Evolutionary conservation across 208 protist genomes (phyloP).

Genomic region (Tritrichomonas foetus): DNA sequence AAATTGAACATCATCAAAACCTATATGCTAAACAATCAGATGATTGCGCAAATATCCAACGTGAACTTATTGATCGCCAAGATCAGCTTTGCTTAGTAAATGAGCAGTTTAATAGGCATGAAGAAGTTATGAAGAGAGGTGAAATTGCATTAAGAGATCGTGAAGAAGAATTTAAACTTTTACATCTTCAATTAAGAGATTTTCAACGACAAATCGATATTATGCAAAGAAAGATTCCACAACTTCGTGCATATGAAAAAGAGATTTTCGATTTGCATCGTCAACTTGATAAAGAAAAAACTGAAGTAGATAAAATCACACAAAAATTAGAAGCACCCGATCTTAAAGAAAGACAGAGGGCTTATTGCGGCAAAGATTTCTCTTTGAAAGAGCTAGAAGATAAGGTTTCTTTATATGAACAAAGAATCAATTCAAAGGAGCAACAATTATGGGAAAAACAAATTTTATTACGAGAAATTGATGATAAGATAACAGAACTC

Average conservation of each 20-base stretch:
- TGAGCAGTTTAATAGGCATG: constrained; percentile 5
- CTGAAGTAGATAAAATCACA: not conserved
- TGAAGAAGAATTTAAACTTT: constrained; percentile 9
- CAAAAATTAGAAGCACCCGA: not conserved
- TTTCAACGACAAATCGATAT: not conserved
- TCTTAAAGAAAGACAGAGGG: not conserved
- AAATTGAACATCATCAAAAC: not conserved
- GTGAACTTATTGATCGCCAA: not conserved
- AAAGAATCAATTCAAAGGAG: not conserved
- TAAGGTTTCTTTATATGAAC: not conserved
- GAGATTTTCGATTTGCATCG: not conserved
- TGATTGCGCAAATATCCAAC: not conserved
- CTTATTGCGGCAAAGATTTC: not conserved
- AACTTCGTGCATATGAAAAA: constrained; percentile 7
- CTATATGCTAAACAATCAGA: not conserved
- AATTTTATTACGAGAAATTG: not conserved
- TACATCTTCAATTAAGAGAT: not conserved
- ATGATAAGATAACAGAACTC: not conserved
- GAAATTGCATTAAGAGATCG: constrained; percentile 11
- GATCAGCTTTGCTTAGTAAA: not conserved
- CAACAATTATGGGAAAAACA: constrained; percentile 33
- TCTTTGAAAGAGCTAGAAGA: not conserved
- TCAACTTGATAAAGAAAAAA: not conserved
- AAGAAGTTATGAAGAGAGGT: not conserved
- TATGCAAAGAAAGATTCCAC: not conserved